Conservation (phyloP, 2,329 filamentous ascomycete species). For the Colletotrichum navitas region DNA sequence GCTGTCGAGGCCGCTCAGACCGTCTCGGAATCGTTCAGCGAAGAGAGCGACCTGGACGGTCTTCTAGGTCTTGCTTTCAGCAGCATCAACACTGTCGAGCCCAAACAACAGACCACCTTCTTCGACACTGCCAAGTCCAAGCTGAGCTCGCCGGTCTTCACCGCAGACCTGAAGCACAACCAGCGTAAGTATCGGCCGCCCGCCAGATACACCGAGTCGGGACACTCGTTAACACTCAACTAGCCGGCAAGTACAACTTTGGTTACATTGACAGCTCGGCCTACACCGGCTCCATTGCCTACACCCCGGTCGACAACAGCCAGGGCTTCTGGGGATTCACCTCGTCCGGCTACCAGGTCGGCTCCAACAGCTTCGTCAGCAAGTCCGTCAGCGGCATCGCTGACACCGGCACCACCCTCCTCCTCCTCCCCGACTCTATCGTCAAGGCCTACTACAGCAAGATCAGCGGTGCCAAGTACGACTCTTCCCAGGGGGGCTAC, state of each 20-base stretch:
- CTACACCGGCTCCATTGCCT: conserved; percentile 70
- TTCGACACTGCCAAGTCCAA: conserved; percentile 42
- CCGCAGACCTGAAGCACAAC: conserved; percentile 42
- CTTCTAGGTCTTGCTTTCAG: conserved; percentile 77
- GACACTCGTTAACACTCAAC: conserved; percentile 1
- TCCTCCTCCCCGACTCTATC: conserved; percentile 45
- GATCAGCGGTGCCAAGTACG: conserved; percentile 45
- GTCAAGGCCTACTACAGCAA: conserved; percentile 46
- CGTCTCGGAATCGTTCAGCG: conserved; percentile 47
- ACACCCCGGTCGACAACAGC: conserved; percentile 65
- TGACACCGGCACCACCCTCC: conserved; percentile 49
- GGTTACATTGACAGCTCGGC: conserved; percentile 66
- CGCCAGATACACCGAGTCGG: not conserved
- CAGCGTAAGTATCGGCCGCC: conserved; percentile 5
- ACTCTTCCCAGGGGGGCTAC: conserved; percentile 45
- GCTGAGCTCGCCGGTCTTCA: conserved; percentile 38
- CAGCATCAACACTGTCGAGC: conserved; percentile 49
- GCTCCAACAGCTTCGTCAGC: conserved; percentile 38
- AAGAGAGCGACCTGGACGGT: conserved; percentile 61
- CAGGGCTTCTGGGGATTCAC: conserved; percentile 75
- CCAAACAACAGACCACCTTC: conserved; percentile 51
- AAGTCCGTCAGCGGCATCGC: conserved; percentile 43
- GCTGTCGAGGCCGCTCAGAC: conserved; percentile 49
- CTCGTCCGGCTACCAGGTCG: conserved; percentile 43
- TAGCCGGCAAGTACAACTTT: conserved; percentile 53